Evolutionary conservation across 169 alveolate genomes (phyloP).

Genomic region (Neospora caninum): DNA sequence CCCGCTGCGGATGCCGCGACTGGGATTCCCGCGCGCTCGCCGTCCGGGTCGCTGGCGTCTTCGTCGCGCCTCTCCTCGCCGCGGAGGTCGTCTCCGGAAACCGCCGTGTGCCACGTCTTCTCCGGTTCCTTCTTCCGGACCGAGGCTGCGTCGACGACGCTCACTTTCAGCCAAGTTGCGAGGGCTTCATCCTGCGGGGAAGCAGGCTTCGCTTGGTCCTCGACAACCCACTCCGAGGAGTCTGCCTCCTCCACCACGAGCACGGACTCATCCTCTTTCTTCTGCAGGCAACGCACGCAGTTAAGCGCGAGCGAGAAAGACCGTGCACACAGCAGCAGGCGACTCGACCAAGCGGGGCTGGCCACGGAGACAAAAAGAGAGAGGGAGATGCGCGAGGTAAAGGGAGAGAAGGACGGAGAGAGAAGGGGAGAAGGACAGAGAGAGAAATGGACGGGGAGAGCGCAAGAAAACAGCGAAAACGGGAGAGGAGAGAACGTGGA

Average conservation of each 20-base stretch:
- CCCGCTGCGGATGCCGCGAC: not conserved
- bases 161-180: slow-evolving; percentile 35
- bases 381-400: too few relatives aligned
- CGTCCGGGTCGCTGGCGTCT: not conserved
- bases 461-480: not conserved
- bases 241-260: not conserved
- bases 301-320: too few relatives aligned
- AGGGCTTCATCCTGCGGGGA: not conserved
- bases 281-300: too few relatives aligned
- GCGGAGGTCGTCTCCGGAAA: not conserved
- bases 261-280: not conserved
- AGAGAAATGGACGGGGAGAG: not conserved
- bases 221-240: slow-evolving; percentile 26
- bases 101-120: not conserved
- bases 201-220: not conserved
- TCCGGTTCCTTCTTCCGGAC: slow-evolving; percentile 14
- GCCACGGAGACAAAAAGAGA: too few relatives aligned
- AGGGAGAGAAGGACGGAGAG: too few relatives aligned
- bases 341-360: too few relatives aligned
- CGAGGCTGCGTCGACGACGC: slow-evolving; percentile 19
- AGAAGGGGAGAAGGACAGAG: too few relatives aligned
- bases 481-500: too few relatives aligned
- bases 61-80: not conserved
- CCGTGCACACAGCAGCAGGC: not conserved
- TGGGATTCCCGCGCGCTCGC: not conserved